phyloP scores from a whole-genome alignment of 225 moss, liverwort and hornwort genomes.

The Antitrichia curtipendula region DNA sequence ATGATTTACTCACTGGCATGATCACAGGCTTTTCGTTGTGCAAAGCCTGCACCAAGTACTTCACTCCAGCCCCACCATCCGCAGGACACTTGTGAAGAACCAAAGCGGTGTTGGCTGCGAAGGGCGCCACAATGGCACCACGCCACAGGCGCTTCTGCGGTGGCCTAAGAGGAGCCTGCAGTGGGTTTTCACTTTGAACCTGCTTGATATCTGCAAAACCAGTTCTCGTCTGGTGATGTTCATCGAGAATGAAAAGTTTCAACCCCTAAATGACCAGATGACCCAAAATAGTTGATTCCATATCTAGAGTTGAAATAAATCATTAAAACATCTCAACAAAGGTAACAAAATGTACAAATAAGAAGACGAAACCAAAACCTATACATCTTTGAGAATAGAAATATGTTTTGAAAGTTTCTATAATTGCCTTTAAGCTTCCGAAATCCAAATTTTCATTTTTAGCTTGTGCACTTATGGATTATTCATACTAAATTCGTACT shows the following conservation, averaged over 20 bases:
- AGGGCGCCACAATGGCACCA: slow-evolving; percentile 62
- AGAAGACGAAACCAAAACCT: not conserved
- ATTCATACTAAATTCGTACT: not conserved
- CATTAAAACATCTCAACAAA: not conserved
- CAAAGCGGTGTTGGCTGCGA: slow-evolving; percentile 82
- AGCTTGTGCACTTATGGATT: not conserved
- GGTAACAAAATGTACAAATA: not conserved
- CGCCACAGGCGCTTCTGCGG: slow-evolving; percentile 53
- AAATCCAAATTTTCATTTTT: not conserved
- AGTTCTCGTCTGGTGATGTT: not conserved
- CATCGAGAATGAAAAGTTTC: not conserved
- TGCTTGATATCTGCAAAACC: slow-evolving; percentile 32
- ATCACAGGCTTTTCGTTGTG: slow-evolving; percentile 79
- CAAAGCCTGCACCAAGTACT: slow-evolving; percentile 62
- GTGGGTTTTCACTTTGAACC: slow-evolving; percentile 42
- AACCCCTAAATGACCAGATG: not conserved
- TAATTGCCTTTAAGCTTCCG: not conserved
- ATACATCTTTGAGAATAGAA: not conserved
- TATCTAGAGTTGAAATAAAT: not conserved
- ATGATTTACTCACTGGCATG: slow-evolving; percentile 48
- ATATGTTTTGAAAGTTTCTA: not conserved
- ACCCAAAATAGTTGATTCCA: not conserved
- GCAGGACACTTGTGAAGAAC: slow-evolving; percentile 66
- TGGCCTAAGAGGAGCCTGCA: slow-evolving; percentile 40
- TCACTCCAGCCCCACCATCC: slow-evolving; percentile 8